Evolutionary conservation across 1,139 yeast species (phyloP), one percentile per base, ranked within the genome.

Genomic region (Nakaseomyces bracarensis): DNA sequence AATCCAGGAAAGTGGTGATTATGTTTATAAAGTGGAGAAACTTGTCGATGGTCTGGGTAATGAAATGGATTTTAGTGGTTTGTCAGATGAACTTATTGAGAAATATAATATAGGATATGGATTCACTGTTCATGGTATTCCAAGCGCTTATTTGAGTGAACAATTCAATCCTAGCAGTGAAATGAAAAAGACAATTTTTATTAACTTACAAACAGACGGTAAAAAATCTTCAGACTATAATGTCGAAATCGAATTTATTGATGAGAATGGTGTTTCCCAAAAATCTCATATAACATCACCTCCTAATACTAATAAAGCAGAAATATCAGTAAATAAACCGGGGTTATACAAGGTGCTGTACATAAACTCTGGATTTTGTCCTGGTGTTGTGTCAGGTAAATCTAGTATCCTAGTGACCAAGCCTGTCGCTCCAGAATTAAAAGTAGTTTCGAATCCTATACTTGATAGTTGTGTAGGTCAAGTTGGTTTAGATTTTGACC

Each of bases 391-490:
- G 31, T 58, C 65, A 38, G 74, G 74, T 43, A 66, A 72, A 14
- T 61, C 75, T 2, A 57, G 64, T 14, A 65, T 75, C 26, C 49
- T 70, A 10, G 71, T 75, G 1, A 67, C 79, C 0, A 66, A 68
- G 37, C 78, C 81, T 3, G 62, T 69, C 5, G 65, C 76, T 16
- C 91, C 91, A 2, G 61, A 57, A 45, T 71, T 78, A 51, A 67
- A 59, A 41, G 77, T 82, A 4, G 49, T 57, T 3, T 74, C 84
- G 1, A 66, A 69, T 3, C 79, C 87, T 2, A 76, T 89, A 2
- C 68, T 77, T 28, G 97, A 91, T 55, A 77, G 82, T 45, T 91
- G 99, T 66, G 83, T 93, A 26, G 98, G 98, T 1, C 85, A 89
- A 41, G 79, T 86, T 8, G 98, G 97, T 0, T 77, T 86, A 45